Base-by-base conservation (phyloP, 2,329 filamentous ascomycete species). In the Thielaviopsis cerberus region DNA sequence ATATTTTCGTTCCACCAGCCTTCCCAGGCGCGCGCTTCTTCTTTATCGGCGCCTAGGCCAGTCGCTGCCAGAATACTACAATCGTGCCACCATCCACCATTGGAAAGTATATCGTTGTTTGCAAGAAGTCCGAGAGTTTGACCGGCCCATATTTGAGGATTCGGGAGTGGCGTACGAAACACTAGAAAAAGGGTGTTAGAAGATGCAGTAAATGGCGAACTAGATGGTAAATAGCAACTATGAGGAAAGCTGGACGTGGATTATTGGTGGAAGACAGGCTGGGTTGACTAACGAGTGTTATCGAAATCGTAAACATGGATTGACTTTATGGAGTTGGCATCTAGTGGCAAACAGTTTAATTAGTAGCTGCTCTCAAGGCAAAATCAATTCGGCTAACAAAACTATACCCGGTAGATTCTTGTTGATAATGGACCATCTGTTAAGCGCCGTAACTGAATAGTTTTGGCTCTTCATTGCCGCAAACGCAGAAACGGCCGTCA, bases 241-340 rank as follows among this genome's bases (percentile, higher is more conserved):
- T 30, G 5, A 30, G n/a, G n/a, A n/a, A n/a, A n/a, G n/a, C n/a
- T n/a, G n/a, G n/a, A n/a, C n/a, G n/a, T n/a, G n/a, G n/a, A n/a
- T n/a, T 20, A 13, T 41, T 17, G 41, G 26, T 57, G 62, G 22
- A 23, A 51, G 4, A 25, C 45, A n/a, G 51, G 27, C 54, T 45
- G 23, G 26, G 54, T 58, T 41, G 54, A 63, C 83, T 68, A 74
- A 91, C 87, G 73, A 41, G 91, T 97, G 67, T 98, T 97, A 71
- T 98, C 92, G 69, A 97, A 98, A 70, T 98, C 92, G 73, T 97
- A 97, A 64, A 98, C 79, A 67, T 97, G 91, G 56, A 98, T 81
- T 8, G 81, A 73, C 68, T 81, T 88, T 70, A 97, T 84, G 58
- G 80, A 75, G 50, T 85, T 75, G 11, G 82, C 76, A 30, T 80